Conservation (phyloP, 208 protist genomes). For the Novymonas esmeraldas region DNA sequence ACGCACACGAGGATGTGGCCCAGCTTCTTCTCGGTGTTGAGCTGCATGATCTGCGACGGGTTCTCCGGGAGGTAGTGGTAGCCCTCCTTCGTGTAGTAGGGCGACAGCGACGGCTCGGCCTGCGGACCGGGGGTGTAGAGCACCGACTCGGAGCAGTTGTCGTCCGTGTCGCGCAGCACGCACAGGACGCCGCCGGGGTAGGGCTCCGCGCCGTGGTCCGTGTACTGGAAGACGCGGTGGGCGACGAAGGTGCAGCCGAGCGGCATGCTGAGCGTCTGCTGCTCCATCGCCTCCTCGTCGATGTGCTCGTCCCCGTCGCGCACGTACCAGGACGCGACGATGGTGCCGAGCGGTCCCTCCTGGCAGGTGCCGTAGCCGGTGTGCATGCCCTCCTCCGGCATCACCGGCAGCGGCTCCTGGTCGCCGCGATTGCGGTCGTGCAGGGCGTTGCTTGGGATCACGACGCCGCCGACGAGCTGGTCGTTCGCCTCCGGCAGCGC, state of each 20-base stretch:
- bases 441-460: constrained; percentile 69
- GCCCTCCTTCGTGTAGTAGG: constrained; percentile 80
- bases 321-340: constrained; percentile 88
- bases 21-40: constrained; percentile 87
- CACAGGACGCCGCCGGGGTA: constrained; percentile 81
- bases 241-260: constrained; percentile 78
- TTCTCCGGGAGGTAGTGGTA: constrained; percentile 87
- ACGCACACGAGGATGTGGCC: constrained; percentile 89
- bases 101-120: constrained; percentile 68
- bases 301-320: constrained; percentile 59
- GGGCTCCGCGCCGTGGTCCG: constrained; percentile 74
- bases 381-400: constrained; percentile 65
- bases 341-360: constrained; percentile 73
- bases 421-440: constrained; percentile 70
- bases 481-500: constrained; percentile 57
- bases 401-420: constrained; percentile 78
- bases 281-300: constrained; percentile 55
- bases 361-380: constrained; percentile 51
- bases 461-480: constrained; percentile 71
- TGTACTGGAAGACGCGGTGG: constrained; percentile 91
- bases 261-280: constrained; percentile 71
- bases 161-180: constrained; percentile 86
- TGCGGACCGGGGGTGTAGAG: constrained; percentile 56
- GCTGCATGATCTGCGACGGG: constrained; percentile 80
- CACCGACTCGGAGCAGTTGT: constrained; percentile 89